phyloP scores from a whole-genome alignment of 1,284 basidiomycete species.

The Moesziomyces sp. region DNA sequence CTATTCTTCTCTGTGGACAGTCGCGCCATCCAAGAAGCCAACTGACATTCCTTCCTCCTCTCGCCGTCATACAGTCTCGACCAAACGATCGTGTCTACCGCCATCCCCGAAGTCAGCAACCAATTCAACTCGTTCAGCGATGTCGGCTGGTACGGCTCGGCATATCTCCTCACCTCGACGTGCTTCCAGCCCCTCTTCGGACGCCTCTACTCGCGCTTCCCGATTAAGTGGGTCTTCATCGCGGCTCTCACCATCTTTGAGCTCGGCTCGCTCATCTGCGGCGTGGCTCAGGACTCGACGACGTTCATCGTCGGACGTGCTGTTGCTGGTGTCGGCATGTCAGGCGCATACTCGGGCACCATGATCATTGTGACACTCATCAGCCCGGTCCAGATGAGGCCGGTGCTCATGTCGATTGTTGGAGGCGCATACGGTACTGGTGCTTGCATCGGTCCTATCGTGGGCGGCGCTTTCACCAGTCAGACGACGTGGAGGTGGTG shows the following conservation, averaged over 20 bases:
- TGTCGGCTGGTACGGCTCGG: slow-evolving; percentile 58
- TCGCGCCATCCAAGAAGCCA: no score
- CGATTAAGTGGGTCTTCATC: slow-evolving; percentile 52
- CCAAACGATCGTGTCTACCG: slow-evolving; percentile 60
- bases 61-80: slow-evolving; percentile 9
- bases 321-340: slow-evolving; percentile 52
- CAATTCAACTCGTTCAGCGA: slow-evolving; percentile 48
- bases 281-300: slow-evolving; percentile 38
- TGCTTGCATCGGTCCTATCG: slow-evolving; percentile 37
- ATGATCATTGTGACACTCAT: slow-evolving; percentile 52
- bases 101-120: slow-evolving; percentile 51
- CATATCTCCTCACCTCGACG: slow-evolving; percentile 56
- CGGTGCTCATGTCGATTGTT: slow-evolving; percentile 34
- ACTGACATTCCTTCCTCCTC: no score
- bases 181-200: slow-evolving; percentile 59
- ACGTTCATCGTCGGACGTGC: slow-evolving; percentile 61
- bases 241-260: slow-evolving; percentile 47
- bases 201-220: slow-evolving; percentile 49
- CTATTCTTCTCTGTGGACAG: no score
- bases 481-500: slow-evolving; percentile 62
- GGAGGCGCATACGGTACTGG: slow-evolving; percentile 53
- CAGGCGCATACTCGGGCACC: slow-evolving; percentile 52
- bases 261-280: slow-evolving; percentile 58
- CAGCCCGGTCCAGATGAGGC: slow-evolving; percentile 28
- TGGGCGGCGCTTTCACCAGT: slow-evolving; percentile 51